Evolutionary conservation across 2,329 filamentous ascomycete species (phyloP), one percentile per base, ranked within the genome.

Genomic region (Juglanconis oblonga): DNA sequence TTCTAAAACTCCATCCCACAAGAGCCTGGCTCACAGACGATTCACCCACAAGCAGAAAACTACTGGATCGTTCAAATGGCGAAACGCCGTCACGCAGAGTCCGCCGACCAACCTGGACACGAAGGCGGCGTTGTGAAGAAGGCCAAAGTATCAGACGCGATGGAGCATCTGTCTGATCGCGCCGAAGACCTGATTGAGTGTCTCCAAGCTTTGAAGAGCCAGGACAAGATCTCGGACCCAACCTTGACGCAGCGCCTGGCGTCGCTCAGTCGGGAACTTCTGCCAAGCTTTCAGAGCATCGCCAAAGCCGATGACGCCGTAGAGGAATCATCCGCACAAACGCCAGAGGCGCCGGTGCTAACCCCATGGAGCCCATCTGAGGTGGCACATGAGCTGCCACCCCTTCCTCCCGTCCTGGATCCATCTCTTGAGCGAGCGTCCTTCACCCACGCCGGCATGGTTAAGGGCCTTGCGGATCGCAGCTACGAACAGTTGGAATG

Each of bases 401-500:
- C 82, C 1, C 74, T 92, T 1, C 90, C 90, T 3, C 70, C 76
- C 9, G 83, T 92, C 54, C 68, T 79, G 5, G 82, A 92, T 64
- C 74, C 80, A 0, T 73, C 77, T 29, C 78, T 93, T 17, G 84
- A 87, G 66, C 76, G 74, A 32, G 82, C 86, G 14, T 84, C 86
- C 10, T 88, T 93, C 67, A 91, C 83, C 1, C 91, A 94, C 67
- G 76, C 81, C 1, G 86, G 84, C 1, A 69, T 77, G 57, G 68
- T 67, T 3, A 66, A 69, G 32, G 74, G 62, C 17, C 67, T 73
- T 53, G 68, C 69, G 35, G 74, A 77, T 49, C 71, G 77, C 55
- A 82, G 79, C 68, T 97, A 97, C 73, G 93, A 97, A 69, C 84
- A 86, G 17, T 84, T 97, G 6, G 94, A 98, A 73, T 92, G 94